Percentiles rank a stretch among this genome's conserved stretches.
These are phyloP conservation scores for Pichia sp. DNA, from an alignment of 1,139 yeast species.

Conservation along the genomic window DNA sequence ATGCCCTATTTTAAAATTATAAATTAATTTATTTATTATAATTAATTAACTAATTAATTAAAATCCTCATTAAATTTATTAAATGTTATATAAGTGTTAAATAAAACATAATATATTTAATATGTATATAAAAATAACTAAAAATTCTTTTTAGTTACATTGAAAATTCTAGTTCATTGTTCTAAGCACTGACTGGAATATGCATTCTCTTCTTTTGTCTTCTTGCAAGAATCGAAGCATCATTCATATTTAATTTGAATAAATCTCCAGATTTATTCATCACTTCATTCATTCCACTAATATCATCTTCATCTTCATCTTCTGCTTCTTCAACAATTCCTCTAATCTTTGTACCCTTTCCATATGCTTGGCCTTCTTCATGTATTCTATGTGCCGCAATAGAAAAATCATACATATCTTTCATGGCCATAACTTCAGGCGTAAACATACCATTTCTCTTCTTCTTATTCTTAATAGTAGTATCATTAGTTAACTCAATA, in stretches of 20 bases:
- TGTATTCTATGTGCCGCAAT: conserved; percentile 92
- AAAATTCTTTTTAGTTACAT: too few relatives aligned
- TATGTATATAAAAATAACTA: too few relatives aligned
- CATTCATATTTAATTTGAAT: conserved; percentile 69
- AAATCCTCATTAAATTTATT: too few relatives aligned
- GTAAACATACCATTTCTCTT: conserved; percentile 41
- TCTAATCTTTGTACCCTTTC: background rate
- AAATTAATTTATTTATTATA: too few relatives aligned
- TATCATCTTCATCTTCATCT: background rate
- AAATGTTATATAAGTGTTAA: too few relatives aligned
- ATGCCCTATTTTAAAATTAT: too few relatives aligned
- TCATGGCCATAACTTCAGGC: conserved; percentile 87
- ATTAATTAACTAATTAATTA: too few relatives aligned
- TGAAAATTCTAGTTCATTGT: background rate
- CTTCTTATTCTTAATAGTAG: conserved; percentile 8
- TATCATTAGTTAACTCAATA: conserved; percentile 3
- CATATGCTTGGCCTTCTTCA: conserved; percentile 48
- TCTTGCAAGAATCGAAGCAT: conserved; percentile 77
- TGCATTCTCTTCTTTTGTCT: conserved; percentile 30
- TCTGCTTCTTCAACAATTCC: conserved; percentile 3
- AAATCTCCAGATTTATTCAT: conserved; percentile 15
- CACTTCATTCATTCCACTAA: conserved; percentile 4
- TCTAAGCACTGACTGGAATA: background rate
- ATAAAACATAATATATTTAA: too few relatives aligned
- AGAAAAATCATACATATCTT: conserved; percentile 92